These are phyloP conservation scores for Colletotrichum coccodes DNA, from an alignment of 2,329 filamentous ascomycete species.

Conservation along the genomic window DNA sequence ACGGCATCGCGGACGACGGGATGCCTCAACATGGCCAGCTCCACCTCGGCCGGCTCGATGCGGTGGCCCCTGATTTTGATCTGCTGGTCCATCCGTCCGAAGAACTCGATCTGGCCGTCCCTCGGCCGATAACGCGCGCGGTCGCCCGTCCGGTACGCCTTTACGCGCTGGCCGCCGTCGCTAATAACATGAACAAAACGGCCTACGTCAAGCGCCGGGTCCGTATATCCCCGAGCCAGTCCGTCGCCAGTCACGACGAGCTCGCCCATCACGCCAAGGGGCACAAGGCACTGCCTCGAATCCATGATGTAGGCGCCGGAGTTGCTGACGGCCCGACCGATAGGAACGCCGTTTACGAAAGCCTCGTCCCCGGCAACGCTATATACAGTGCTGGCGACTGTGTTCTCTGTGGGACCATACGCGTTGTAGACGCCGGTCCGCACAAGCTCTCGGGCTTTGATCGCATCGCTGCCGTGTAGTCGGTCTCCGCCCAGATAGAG, in stretches of 20 bases:
- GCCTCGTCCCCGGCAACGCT: neutral
- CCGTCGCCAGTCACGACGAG: conserved; percentile 41
- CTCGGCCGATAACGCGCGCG: conserved; percentile 34
- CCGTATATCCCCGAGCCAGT: conserved; percentile 36
- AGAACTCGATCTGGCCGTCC: conserved; percentile 39
- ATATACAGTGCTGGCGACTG: conserved; percentile 32
- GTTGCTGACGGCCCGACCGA: conserved; percentile 35
- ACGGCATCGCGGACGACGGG: conserved; percentile 33
- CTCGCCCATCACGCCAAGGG: conserved; percentile 40
- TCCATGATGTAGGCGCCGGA: conserved; percentile 39
- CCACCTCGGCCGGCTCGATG: conserved; percentile 41
- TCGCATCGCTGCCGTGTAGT: conserved; percentile 16
- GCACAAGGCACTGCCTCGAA: conserved; percentile 34
- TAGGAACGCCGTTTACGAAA: conserved; percentile 33
- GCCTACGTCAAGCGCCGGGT: conserved; percentile 18
- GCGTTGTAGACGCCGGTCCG: conserved; percentile 10
- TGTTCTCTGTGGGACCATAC: conserved; percentile 36
- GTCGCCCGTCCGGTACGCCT: conserved; percentile 42
- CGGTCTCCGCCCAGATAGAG: conserved; percentile 48
- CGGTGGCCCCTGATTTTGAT: conserved; percentile 44
- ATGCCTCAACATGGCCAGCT: conserved; percentile 34
- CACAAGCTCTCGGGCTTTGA: neutral
- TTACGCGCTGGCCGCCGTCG: neutral
- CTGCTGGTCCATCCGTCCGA: conserved; percentile 41
- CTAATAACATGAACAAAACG: conserved; percentile 35